Evolutionary conservation across 305 asterid genomes (phyloP).

Genomic region (Salvia sclarea): DNA sequence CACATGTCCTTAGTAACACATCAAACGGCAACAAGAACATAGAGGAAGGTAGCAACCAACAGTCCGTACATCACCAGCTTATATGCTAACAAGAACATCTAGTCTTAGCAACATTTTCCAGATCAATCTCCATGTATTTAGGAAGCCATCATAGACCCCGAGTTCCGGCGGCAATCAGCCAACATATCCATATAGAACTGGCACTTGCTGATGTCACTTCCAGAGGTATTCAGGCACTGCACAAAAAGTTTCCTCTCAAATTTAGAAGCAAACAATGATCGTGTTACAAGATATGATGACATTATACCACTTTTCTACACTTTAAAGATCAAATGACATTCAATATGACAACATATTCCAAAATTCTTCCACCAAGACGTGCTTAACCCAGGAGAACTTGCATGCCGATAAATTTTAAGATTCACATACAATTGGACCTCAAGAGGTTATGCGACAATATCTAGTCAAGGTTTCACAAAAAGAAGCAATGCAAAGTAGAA

Average conservation of each 20-base stretch:
- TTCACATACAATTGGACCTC: background rate
- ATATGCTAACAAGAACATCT: constrained; percentile 1
- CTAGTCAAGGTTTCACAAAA: background rate
- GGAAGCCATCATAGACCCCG: constrained; percentile 57
- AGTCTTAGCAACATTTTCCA: background rate
- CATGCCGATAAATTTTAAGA: background rate
- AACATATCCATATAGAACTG: constrained; percentile 92
- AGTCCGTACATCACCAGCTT: background rate
- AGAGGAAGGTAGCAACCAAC: background rate
- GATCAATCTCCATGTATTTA: constrained; percentile 23
- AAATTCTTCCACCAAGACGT: background rate
- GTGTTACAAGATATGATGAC: background rate
- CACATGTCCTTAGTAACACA: background rate
- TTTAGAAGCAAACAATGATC: background rate
- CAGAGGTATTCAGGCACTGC: constrained; percentile 71
- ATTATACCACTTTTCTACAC: background rate
- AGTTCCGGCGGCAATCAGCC: constrained; percentile 77
- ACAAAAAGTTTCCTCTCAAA: background rate
- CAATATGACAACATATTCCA: background rate
- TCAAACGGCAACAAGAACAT: constrained; percentile 5
- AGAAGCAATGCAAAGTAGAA: background rate
- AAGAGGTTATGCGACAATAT: background rate
- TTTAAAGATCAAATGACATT: background rate
- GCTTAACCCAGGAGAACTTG: background rate
- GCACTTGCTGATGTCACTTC: constrained; percentile 77